phyloP scores from a whole-genome alignment of 2,329 filamentous ascomycete genomes.

The Lecanosticta acicola region DNA sequence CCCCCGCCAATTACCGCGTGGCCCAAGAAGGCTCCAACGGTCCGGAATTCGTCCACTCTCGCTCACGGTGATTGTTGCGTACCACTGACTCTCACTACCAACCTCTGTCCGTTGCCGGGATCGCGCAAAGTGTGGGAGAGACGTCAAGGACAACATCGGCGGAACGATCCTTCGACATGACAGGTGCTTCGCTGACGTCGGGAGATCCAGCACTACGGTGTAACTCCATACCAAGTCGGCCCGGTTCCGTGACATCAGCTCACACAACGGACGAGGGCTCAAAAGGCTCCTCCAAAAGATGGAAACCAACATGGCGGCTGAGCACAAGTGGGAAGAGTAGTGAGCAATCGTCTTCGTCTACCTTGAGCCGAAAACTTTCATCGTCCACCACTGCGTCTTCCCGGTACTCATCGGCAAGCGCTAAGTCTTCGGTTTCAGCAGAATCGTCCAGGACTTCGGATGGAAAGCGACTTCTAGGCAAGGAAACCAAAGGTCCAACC shows the following conservation, averaged over 20 bases:
- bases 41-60: background rate
- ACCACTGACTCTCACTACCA: no score
- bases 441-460: background rate
- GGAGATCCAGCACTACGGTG: background rate
- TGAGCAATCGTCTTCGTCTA: background rate
- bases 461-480: background rate
- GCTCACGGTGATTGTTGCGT: background rate
- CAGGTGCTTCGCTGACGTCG: background rate
- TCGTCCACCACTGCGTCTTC: constrained; percentile 3
- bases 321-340: background rate
- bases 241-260: background rate
- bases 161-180: background rate
- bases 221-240: background rate
- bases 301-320: constrained; percentile 5
- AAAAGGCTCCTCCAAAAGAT: background rate
- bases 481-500: background rate
- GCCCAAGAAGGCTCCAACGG: background rate
- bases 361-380: constrained; percentile 5
- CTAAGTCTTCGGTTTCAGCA: background rate
- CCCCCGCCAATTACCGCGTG: background rate
- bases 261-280: background rate
- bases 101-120: no score
- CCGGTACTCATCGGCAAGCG: background rate
- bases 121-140: no score
- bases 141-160: no score